A percentile compares a stretch with the other conserved stretches of the same genome.
Evolutionary conservation across 805 yeast species (phyloP).

Genomic region (Huiozyma naganishii): DNA sequence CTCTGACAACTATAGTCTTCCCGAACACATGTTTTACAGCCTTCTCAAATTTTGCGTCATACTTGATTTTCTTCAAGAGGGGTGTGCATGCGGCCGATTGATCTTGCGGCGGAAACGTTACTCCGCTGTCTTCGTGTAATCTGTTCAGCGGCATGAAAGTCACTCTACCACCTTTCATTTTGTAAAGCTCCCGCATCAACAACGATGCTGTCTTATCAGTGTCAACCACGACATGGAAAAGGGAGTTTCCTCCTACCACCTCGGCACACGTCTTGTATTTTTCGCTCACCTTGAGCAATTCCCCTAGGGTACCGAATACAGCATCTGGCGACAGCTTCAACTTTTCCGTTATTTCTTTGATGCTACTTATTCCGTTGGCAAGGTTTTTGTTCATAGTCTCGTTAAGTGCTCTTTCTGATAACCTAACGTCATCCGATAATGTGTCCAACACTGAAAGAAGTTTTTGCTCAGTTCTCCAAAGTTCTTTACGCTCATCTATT

Average conservation of each 20-base stretch:
- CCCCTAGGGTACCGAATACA: slow-evolving; percentile 81
- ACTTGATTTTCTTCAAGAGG: slow-evolving; percentile 61
- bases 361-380: slow-evolving; percentile 58
- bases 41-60: slow-evolving; percentile 41
- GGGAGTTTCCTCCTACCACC: slow-evolving; percentile 75
- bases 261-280: slow-evolving; percentile 81
- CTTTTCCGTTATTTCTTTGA: slow-evolving; percentile 48
- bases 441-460: slow-evolving; percentile 46
- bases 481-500: slow-evolving; percentile 54
- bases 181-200: slow-evolving; percentile 63
- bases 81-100: slow-evolving; percentile 51
- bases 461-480: slow-evolving; percentile 75
- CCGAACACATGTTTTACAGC: slow-evolving; percentile 80
- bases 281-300: slow-evolving; percentile 67
- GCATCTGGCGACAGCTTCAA: slow-evolving; percentile 43
- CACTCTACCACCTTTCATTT: slow-evolving; percentile 69
- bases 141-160: slow-evolving; percentile 87
- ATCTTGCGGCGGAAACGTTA: slow-evolving; percentile 50
- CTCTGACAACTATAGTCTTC: slow-evolving; percentile 63
- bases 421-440: slow-evolving; percentile 41
- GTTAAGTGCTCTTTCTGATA: slow-evolving; percentile 48
- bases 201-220: slow-evolving; percentile 72
- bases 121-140: slow-evolving; percentile 31
- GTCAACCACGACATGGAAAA: slow-evolving; percentile 86
- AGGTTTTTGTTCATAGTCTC: slow-evolving; percentile 69